Base-by-base conservation (phyloP, 139 green algal genomes). In the Auxenochlorella pyrenoidosa region DNA sequence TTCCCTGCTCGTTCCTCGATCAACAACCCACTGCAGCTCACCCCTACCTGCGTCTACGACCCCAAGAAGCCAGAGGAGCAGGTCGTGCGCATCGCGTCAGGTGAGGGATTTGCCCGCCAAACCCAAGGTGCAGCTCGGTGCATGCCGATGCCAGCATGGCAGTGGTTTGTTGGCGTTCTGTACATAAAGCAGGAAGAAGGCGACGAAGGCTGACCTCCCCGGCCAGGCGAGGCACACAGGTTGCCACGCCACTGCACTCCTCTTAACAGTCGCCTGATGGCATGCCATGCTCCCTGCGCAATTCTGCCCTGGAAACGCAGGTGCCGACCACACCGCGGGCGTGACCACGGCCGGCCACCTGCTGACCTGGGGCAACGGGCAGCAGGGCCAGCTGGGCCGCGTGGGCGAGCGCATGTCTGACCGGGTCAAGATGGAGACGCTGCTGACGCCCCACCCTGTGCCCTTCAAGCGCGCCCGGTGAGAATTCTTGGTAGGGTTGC, bases 351-450 rank as follows among this genome's bases (percentile, higher is more conserved):
- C 72, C 38, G 94, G 95, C 22, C 75, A 86, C 10, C 87, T 98
- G 65, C 86, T 98, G 36, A 95, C 94, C 0, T 99, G 95, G 95
- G 96, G 96, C 84, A 93, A 92, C 36, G 95, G 94, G 30, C 88
- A 92, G 43, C 93, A 97, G 86, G 96, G 96, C 13, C 95, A 98
- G 93, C 95, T 98, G 43, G 96, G 96, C 5, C 91, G 95, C 26
- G 79, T 97, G 44, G 89, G 85, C n/a, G 66, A 82, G 80, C 86
- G 89, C 60, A 30, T 91, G 82, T 79, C 58, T 30, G 60, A 91
- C 51, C 75, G 90, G 3, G 85, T 88, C 18, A 86, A 77, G 68
- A 75, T 86, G 80, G 54, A 47, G 32, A 91, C 89, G 44, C 88
- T 97, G 51, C 93, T 96, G 70, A 86, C 59, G 70, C 92, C 94